These are phyloP conservation scores for Ceratocystis eucalypticola DNA, from an alignment of 2,329 filamentous ascomycete species.

Conservation along the genomic window DNA sequence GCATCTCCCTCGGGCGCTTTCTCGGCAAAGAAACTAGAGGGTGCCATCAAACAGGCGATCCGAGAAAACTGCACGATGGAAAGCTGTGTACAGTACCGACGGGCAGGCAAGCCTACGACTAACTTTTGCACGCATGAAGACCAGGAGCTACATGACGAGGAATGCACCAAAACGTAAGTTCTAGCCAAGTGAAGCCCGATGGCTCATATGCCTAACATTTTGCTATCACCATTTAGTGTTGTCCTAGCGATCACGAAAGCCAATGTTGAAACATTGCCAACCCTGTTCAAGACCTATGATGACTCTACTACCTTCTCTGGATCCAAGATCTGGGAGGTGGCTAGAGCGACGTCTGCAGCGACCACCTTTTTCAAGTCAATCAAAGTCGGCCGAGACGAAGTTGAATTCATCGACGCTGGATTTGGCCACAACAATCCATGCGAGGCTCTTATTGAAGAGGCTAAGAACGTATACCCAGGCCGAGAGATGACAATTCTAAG, in stretches of 20 bases:
- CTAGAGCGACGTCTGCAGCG: slow-evolving; percentile 24
- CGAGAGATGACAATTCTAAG: slow-evolving; percentile 21
- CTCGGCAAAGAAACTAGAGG: background rate
- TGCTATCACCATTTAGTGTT: background rate
- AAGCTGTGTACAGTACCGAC: background rate
- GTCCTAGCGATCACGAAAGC: background rate
- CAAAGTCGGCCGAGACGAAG: slow-evolving; percentile 22
- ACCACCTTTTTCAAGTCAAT: slow-evolving; percentile 26
- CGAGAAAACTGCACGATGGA: background rate
- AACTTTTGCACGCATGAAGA: background rate
- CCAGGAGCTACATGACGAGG: background rate
- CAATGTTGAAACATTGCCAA: slow-evolving; percentile 18
- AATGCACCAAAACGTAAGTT: background rate
- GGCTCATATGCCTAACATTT: background rate
- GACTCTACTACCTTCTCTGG: slow-evolving; percentile 19
- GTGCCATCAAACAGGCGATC: background rate
- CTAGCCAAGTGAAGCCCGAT: too few relatives aligned
- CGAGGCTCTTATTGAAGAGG: slow-evolving; percentile 24
- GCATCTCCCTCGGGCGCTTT: background rate
- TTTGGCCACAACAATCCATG: slow-evolving; percentile 27
- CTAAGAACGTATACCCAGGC: slow-evolving; percentile 22
- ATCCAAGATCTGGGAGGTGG: slow-evolving; percentile 25
- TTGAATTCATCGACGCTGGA: slow-evolving; percentile 25
- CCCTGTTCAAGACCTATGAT: slow-evolving; percentile 24
- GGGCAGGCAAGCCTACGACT: background rate